These are phyloP conservation scores for Wallacemonas sp. DNA, from an alignment of 208 protist genomes.

Conservation along the genomic window DNA sequence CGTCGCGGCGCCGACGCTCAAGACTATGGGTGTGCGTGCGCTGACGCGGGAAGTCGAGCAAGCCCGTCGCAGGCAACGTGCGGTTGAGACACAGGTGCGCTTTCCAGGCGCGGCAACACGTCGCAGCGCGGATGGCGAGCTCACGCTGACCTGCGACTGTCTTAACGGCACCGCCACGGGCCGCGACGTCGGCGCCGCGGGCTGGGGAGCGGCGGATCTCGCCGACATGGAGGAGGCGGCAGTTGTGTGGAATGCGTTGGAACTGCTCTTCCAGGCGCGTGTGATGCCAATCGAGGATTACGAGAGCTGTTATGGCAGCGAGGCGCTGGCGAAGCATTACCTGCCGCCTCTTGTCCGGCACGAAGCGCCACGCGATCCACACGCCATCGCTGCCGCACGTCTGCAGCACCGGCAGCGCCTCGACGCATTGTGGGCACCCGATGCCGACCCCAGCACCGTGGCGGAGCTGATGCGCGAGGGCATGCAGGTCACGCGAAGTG, in stretches of 20 bases:
- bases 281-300: conserved; percentile 74
- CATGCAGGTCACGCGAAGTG: conserved; percentile 24
- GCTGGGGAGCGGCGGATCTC: neutral
- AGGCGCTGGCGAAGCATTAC: conserved; percentile 36
- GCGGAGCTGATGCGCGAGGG: neutral
- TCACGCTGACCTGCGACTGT: neutral
- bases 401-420: neutral
- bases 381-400: neutral
- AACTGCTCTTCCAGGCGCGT: conserved; percentile 79
- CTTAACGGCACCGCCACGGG: neutral
- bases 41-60: conserved; percentile 19
- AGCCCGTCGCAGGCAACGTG: conserved; percentile 1
- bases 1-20: conserved; percentile 30
- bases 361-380: neutral
- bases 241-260: conserved; percentile 47
- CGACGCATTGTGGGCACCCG: neutral
- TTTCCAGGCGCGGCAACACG: conserved; percentile 3
- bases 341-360: conserved; percentile 27
- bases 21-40: conserved; percentile 29
- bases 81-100: conserved; percentile 11
- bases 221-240: conserved; percentile 23
- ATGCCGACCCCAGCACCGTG: neutral
- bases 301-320: conserved; percentile 52
- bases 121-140: neutral
- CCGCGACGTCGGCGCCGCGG: neutral